A percentile compares a stretch with the other conserved stretches of the same genome.
phyloP scores from a whole-genome alignment of 345 rosid genomes.

The Carallia pectinifolia region DNA sequence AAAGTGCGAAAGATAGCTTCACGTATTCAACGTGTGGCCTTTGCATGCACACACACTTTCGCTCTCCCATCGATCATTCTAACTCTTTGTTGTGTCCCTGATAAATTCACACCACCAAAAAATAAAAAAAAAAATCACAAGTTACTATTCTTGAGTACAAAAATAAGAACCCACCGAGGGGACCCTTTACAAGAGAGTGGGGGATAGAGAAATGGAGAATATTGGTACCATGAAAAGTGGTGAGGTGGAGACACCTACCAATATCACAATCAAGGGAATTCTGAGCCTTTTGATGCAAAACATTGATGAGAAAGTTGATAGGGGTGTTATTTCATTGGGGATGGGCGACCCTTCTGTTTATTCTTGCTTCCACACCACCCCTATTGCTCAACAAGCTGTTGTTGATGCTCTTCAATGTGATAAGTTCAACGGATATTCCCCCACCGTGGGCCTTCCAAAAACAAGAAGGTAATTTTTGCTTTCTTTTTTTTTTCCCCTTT shows the following conservation, averaged over 20 bases:
- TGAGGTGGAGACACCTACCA: conserved; percentile 37
- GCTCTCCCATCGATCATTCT: not conserved
- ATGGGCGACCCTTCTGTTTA: conserved; percentile 92
- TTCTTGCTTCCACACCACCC: conserved; percentile 73
- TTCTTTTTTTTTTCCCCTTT: not conserved
- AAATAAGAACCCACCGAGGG: not conserved
- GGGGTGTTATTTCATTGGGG: conserved; percentile 65
- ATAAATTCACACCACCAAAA: not conserved
- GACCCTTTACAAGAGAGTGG: not conserved
- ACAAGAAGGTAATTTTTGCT: conserved; percentile 58
- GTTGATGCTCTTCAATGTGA: conserved; percentile 64
- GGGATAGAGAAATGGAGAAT: conserved; percentile 28
- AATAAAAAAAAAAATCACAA: not conserved
- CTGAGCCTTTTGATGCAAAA: conserved; percentile 59
- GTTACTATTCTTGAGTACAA: not conserved
- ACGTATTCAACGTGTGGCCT: conserved; percentile 15
- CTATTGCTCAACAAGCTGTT: conserved; percentile 60
- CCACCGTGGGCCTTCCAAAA: conserved; percentile 88
- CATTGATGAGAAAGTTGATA: conserved; percentile 39
- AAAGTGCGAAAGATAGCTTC: not conserved
- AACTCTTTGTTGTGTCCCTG: not conserved
- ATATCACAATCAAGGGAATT: conserved; percentile 79
- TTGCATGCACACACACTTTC: not conserved
- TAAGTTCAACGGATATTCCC: conserved; percentile 89
- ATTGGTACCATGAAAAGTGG: conserved; percentile 28